Conservation (phyloP, 148 eudicot genomes). For the Arbutus unedo region DNA sequence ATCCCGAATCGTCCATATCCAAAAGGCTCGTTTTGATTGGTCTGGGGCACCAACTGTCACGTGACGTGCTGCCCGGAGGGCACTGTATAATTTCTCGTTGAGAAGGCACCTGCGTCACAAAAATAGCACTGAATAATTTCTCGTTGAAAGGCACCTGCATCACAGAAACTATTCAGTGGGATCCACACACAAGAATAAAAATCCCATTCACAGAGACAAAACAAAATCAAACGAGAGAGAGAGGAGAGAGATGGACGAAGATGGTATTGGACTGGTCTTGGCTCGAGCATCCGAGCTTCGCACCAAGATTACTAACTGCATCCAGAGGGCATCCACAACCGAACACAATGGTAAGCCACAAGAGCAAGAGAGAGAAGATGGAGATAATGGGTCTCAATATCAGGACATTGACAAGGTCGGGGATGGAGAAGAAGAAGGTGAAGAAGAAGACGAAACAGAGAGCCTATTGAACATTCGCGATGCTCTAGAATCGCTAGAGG, state of each 20-base stretch:
- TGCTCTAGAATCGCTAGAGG: constrained; percentile 75
- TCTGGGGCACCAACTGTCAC: too few relatives aligned
- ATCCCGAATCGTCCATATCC: too few relatives aligned
- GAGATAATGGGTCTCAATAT: constrained; percentile 6
- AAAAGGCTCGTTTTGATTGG: too few relatives aligned
- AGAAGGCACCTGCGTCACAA: constrained; percentile 7
- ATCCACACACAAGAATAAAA: neutral
- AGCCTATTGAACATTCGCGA: constrained; percentile 69
- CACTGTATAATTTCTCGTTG: neutral
- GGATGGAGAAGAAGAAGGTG: neutral
- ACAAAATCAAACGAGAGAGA: neutral
- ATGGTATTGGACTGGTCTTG: constrained; percentile 60
- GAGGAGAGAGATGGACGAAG: constrained; percentile 59
- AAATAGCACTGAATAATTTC: too few relatives aligned
- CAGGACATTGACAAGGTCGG: neutral
- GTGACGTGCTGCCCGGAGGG: too few relatives aligned
- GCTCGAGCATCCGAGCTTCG: constrained; percentile 68
- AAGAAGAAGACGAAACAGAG: constrained; percentile 18
- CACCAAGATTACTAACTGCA: constrained; percentile 59
- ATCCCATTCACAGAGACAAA: neutral
- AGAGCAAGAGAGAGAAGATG: constrained; percentile 9
- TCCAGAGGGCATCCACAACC: constrained; percentile 29
- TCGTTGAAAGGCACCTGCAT: neutral
- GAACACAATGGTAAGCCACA: neutral
- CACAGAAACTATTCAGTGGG: neutral